Conservation (phyloP, 2,329 filamentous ascomycete genomes). For the Nothophoma quercina region DNA sequence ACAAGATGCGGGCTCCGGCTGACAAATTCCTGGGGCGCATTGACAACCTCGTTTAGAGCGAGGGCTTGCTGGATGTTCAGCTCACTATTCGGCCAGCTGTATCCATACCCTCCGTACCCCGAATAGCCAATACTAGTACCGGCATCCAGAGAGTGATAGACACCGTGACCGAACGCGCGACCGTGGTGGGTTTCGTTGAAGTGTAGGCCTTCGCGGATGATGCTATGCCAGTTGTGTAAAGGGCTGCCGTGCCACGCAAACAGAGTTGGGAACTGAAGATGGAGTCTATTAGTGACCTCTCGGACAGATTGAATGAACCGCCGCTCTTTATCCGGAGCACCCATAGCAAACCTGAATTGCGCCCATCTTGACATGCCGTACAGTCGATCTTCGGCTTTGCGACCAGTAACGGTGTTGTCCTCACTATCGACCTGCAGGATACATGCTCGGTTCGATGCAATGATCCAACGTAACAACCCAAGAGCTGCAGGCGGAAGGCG, state of each 20-base stretch:
- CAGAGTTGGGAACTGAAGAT: conserved; percentile 68
- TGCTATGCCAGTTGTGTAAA: conserved; percentile 85
- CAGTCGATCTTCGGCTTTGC: conserved; percentile 61
- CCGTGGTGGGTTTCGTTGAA: conserved; percentile 71
- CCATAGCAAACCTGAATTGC: conserved; percentile 89
- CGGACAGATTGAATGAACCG: conserved; percentile 72
- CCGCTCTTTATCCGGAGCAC: conserved; percentile 86
- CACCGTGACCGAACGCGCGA: conserved; percentile 77
- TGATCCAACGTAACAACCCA: conserved; percentile 81
- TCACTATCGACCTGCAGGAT: conserved; percentile 75
- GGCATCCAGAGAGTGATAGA: conserved; percentile 76
- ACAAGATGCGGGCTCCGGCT: conserved; percentile 70
- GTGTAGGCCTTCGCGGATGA: conserved; percentile 82
- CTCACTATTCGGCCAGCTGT: conserved; percentile 70
- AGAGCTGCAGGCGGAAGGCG: conserved; percentile 71
- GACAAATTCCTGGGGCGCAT: conserved; percentile 69
- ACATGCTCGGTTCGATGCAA: conserved; percentile 87
- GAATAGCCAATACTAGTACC: conserved; percentile 64
- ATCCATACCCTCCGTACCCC: conserved; percentile 8
- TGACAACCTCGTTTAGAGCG: conserved; percentile 86
- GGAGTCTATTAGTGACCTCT: conserved; percentile 51
- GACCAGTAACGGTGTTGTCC: conserved; percentile 22
- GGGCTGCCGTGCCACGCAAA: conserved; percentile 88
- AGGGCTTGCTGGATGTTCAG: conserved; percentile 68
- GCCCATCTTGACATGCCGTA: conserved; percentile 71